Evolutionary conservation across 2,329 filamentous ascomycete genomes (phyloP).

Genomic region (Ophiostoma novo-ulmi): DNA sequence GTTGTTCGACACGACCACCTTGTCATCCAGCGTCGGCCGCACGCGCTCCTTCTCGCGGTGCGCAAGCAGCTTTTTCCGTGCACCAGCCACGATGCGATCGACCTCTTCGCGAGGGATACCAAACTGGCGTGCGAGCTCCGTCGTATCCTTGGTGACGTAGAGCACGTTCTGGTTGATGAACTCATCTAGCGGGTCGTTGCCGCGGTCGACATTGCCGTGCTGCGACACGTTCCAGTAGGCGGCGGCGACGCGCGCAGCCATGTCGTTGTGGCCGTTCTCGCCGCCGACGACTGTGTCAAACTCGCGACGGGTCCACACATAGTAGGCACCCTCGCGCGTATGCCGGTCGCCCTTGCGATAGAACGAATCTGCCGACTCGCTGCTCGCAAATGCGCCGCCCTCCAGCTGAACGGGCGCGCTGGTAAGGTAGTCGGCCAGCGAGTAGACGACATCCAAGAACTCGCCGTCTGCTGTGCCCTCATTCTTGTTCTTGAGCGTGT

Average conservation of each 20-base stretch:
- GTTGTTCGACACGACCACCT: conserved; percentile 83
- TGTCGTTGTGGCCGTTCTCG: conserved; percentile 40
- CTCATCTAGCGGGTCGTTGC: conserved; percentile 85
- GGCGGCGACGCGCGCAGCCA: conserved; percentile 68
- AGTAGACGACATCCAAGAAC: conserved; percentile 70
- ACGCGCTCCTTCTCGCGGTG: conserved; percentile 70
- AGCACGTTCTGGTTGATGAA: conserved; percentile 92
- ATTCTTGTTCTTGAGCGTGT: conserved; percentile 32
- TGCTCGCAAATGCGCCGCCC: conserved; percentile 74
- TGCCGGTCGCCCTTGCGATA: conserved; percentile 69
- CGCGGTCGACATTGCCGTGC: conserved; percentile 78
- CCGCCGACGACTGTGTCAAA: conserved; percentile 66
- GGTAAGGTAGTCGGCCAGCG: conserved; percentile 82
- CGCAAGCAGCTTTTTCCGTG: conserved; percentile 61
- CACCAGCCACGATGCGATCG: conserved; percentile 59
- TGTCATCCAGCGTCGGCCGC: conserved; percentile 76
- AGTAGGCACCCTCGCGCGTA: conserved; percentile 87
- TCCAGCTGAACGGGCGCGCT: conserved; percentile 60
- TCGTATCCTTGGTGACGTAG: conserved; percentile 61
- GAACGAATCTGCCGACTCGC: conserved; percentile 84
- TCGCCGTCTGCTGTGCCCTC: conserved; percentile 46
- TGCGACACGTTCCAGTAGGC: conserved; percentile 78
- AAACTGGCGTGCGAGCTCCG: conserved; percentile 69
- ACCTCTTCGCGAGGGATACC: conserved; percentile 66
- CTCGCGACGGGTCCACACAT: conserved; percentile 87